Evolutionary conservation across 768 basidiomycete genomes (phyloP), one percentile per base, ranked within the genome.

Genomic region (Hericium coralloides): DNA sequence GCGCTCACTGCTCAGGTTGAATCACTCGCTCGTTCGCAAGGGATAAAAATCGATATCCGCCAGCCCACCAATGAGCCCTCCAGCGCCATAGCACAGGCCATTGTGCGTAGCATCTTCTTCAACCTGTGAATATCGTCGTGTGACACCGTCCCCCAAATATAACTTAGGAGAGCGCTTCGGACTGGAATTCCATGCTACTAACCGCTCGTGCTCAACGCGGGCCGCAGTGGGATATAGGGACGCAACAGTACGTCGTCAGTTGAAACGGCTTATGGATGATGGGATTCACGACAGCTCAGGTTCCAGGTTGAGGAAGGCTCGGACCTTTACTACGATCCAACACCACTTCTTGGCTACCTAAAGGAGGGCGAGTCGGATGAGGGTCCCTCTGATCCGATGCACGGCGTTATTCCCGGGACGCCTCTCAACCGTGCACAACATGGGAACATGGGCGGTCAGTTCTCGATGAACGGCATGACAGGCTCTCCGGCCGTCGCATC

Each of bases 211-310:
- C 89, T 8, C 83, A 87, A 58, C 76, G 90, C 58, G 90, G 90
- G 0, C 90, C 90, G 3, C 89, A 91, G 64, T 92, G 89, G 89
- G 90, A 92, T 67, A 76, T 91, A 39, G 87, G 87, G 17, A 90
- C 90, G 14, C 89, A 92, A 67, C 84, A 87, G 90, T 92, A 63
- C 63, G 87, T 77, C 50, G 23, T 25, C 5, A 20, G 15, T 22
- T 38, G 10, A 2, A 12, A 20, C 12, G 37, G 26, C 6, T 45
- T 12, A 20, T 47, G 26, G 20, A 49, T 4, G 22, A 36, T 14
- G 26, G 31, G 8, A 22, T 26, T 47, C n/a, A 10, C 31, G 38
- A 31, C 31, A 9, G 31, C 25, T 38, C 58, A 92, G 89, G 62
- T 92, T 89, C 66, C 76, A 83, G n/a, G 84, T 89, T 2, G 89